Conservation (phyloP, 169 alveolate species). For the Plasmodium sp. region DNA sequence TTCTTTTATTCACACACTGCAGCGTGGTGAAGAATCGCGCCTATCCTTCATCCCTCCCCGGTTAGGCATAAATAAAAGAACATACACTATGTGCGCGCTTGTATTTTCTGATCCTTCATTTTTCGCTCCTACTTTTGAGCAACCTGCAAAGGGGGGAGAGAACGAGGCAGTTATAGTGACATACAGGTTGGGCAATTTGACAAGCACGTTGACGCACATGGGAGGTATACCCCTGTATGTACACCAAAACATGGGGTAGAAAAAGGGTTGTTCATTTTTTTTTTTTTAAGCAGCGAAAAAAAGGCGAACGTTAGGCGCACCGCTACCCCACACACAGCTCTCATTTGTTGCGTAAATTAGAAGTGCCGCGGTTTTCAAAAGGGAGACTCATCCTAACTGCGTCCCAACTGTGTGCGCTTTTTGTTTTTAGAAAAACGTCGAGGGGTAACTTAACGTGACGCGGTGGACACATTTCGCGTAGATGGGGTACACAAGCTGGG, state of each 20-base stretch:
- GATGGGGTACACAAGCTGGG: background rate
- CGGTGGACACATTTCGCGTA: background rate
- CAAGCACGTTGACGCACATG: background rate
- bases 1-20: background rate
- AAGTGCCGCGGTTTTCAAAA: background rate
- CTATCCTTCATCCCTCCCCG: background rate
- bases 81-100: background rate
- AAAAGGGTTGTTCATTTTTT: background rate
- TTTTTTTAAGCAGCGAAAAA: background rate
- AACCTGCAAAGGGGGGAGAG: background rate
- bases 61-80: background rate
- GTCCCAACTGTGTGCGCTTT: background rate
- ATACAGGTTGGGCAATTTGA: background rate
- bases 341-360: background rate
- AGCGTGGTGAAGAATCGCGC: background rate
- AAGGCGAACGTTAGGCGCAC: background rate
- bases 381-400: background rate
- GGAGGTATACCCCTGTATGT: background rate
- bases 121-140: conserved; percentile 4
- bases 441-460: background rate
- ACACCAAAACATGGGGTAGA: background rate
- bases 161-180: background rate
- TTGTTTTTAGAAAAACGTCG: background rate
- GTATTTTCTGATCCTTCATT: background rate
- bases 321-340: background rate